Evolutionary conservation across 768 basidiomycete species (phyloP), one percentile per base, ranked within the genome.

Genomic region (Trametes sanguinea): DNA sequence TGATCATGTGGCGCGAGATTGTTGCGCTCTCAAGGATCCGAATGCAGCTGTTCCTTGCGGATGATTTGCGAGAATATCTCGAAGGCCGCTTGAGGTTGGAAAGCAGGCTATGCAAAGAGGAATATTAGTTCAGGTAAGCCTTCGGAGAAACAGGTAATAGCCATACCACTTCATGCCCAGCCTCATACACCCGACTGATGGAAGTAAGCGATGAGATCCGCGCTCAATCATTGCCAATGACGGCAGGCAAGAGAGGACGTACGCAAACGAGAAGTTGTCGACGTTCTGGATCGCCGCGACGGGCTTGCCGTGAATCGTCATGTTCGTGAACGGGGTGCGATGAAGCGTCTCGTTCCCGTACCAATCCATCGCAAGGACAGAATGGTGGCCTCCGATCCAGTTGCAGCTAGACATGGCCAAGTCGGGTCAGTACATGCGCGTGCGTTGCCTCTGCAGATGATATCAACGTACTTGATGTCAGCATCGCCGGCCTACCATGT

Each of bases 201-300:
- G n/a, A n/a, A n/a, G n/a, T n/a, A n/a, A n/a, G n/a, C n/a, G n/a
- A n/a, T n/a, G n/a, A n/a, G n/a, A n/a, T n/a, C n/a, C n/a, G n/a
- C n/a, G n/a, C n/a, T n/a, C n/a, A n/a, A n/a, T n/a, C n/a, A n/a
- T n/a, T n/a, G n/a, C n/a, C 6, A 14, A 40, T 44, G 8, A 2
- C 2, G 35, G 35, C 11, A 6, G 11, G 6, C 1, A 11, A 37
- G 11, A 6, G 35, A 37, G 6, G 35, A 80, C 85, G 66, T 60
- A 87, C 85, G 85, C 87, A 70, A 88, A 89, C 0, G 83, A 77
- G 68, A 88, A 87, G 61, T 85, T 85, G 63, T 84, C 85, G 37
- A 88, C 82, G 53, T 87, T 87, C 68, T 85, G 81, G n/a, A 87
- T 77, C 0, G 85, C 81, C 0, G 84, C 87, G 4, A 88, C 80